Base-by-base conservation (phyloP, 1,284 basidiomycete genomes). In the Fomitopsis betulina region DNA sequence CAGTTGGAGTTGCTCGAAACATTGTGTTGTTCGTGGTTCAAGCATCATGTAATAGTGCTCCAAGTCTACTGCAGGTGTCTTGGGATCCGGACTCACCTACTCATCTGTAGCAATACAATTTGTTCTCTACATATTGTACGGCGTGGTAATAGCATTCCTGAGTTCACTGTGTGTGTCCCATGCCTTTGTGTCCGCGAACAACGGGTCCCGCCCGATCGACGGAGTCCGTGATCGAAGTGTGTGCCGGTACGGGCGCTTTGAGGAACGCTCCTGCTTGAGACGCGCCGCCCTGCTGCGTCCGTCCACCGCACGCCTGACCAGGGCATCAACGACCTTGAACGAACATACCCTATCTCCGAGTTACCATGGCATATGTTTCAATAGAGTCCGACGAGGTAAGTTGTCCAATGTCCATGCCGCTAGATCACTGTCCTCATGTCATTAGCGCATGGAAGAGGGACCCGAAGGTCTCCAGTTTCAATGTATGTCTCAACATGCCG, bases 361-460 rank as follows among this genome's bases (percentile, higher is more conserved):
- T n/a, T 39, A 56, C 1, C 12, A 70, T 72, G 70, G 67, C 70
- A 10, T 70, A 71, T 49, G 69, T 70, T 27, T 68, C 69, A 42
- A 71, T 72, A n/a, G 71, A 72, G 47, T 62, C 71, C 1, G 71
- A 72, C 52, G 70, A 72, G 49, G 71, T 72, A 40, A 45, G 68
- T 54, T 35, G 27, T 21, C 1, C 51, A 12, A 5, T 9, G 13
- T 21, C 27, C 21, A 19, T 21, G 25, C 13, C 35, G 30, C 38
- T 32, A 27, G n/a, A 37, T 43, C 27, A n/a, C n/a, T 32, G 45
- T 30, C 55, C 56, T 61, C 53, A 60, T 59, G 39, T 54, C 51
- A 61, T 64, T 64, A 72, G 71, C 64, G 71, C 27, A 68, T 72
- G 67, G 70, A 71, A 59, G 71, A 72, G 60, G 71, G 71, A 17